Percentiles rank a stretch among this genome's conserved stretches.
Evolutionary conservation across 108 stramenopile genomes (phyloP).

Genomic region (Cyclostephanos tholiformis): DNA sequence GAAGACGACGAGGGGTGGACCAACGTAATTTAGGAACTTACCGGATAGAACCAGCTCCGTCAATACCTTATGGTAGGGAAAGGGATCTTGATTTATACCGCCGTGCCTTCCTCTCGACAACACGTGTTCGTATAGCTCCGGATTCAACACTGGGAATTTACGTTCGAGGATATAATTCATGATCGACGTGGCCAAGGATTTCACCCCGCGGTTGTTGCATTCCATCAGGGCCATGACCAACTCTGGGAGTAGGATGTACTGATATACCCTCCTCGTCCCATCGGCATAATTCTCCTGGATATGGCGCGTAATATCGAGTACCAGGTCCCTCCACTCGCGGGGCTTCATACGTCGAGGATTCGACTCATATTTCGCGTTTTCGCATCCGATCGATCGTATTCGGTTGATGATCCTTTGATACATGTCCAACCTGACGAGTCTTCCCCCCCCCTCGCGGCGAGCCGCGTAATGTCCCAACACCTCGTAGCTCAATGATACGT

Average conservation of each 20-base stretch:
- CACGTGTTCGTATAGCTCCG: conserved; percentile 28
- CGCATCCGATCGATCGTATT: neutral
- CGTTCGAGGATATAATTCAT: conserved; percentile 34
- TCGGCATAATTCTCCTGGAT: conserved; percentile 35
- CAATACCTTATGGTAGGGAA: conserved; percentile 39
- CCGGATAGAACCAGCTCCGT: conserved; percentile 34
- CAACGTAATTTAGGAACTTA: neutral
- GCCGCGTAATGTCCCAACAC: conserved; percentile 23
- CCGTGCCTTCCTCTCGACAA: conserved; percentile 15
- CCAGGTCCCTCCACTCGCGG: conserved; percentile 1
- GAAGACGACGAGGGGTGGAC: conserved; percentile 1
- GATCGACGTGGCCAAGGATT: conserved; percentile 26
- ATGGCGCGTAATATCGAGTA: conserved; percentile 22
- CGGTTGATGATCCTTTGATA: conserved; percentile 22
- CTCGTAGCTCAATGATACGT: conserved; percentile 15
- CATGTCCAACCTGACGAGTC: conserved; percentile 21
- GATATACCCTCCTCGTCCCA: conserved; percentile 32
- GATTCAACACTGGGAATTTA: conserved; percentile 36
- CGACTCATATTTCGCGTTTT: neutral
- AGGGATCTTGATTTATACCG: neutral
- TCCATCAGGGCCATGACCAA: conserved; percentile 14
- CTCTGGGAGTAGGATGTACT: conserved; percentile 39
- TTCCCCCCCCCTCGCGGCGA: conserved; percentile 25
- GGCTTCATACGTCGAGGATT: neutral
- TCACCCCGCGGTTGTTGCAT: conserved; percentile 8